phyloP scores from a whole-genome alignment of 495 filamentous ascomycete genomes.

The Aspergillus sclerotioniger region DNA sequence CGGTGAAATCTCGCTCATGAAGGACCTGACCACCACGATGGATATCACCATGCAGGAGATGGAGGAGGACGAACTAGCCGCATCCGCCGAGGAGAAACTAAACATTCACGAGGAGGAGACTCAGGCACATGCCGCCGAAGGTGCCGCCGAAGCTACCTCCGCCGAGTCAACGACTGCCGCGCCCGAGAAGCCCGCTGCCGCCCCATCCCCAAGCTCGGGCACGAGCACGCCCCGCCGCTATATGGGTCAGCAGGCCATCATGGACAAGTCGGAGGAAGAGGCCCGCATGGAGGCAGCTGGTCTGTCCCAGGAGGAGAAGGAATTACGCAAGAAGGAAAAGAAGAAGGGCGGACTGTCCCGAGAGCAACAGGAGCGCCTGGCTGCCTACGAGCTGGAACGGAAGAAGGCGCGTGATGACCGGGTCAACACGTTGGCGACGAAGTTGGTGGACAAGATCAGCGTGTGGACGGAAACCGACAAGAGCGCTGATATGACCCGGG shows the following conservation, averaged over 20 bases:
- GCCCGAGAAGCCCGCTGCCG: conserved; percentile 22
- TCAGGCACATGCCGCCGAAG: conserved; percentile 28
- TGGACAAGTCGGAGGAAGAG: conserved; percentile 87
- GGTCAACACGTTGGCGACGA: conserved; percentile 75
- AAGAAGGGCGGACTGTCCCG: conserved; percentile 75
- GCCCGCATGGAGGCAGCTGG: conserved; percentile 65
- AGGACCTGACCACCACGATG: conserved; percentile 85
- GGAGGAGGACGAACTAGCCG: conserved; percentile 60
- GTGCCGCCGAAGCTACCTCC: conserved; percentile 23
- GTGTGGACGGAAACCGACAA: conserved; percentile 98
- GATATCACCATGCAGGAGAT: conserved; percentile 78
- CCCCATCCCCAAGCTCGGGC: conserved; percentile 45
- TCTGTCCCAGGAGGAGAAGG: conserved; percentile 72
- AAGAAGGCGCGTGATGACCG: conserved; percentile 83
- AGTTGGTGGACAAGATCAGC: conserved; percentile 85
- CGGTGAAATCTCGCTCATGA: conserved; percentile 89
- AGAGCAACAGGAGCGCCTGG: conserved; percentile 88
- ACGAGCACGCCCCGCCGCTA: conserved; percentile 65
- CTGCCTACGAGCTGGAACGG: conserved; percentile 84
- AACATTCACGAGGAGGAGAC: conserved; percentile 44
- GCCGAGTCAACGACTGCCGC: conserved; percentile 23
- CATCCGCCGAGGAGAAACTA: conserved; percentile 49
- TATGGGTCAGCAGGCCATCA: conserved; percentile 78
- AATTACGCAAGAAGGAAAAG: conserved; percentile 79
- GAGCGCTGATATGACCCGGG: conserved; percentile 72